Evolutionary conservation across 257 asterid species (phyloP), one percentile per base, ranked within the genome.

Genomic region (Nicotiana noctiflora): DNA sequence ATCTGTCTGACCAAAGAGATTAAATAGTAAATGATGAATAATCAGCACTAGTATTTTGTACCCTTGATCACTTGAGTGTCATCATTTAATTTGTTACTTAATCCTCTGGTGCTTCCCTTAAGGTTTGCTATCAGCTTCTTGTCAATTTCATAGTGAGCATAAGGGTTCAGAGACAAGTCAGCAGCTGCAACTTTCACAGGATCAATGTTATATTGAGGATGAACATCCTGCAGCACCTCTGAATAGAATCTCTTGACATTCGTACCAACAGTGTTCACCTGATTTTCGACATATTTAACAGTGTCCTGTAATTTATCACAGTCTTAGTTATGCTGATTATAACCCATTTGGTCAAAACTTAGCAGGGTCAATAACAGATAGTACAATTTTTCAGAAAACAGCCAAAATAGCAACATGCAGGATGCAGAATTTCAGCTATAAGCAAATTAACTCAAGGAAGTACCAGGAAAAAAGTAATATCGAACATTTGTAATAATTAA

Each of bases 181-280:
- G 84, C 89, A 46, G 91, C 82, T 56, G 91, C 85, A 29, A 84
- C 85, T 83, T 84, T 89, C 78, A 81, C 91, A 3, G 91, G 93
- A 84, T 89, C 90, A 13, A 75, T 79, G 59, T 79, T 75, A 67
- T 90, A 89, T 27, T 85, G 78, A 51, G 92, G 91, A 44, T 81
- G 84, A 82, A 93, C 74, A 88, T 95, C 98, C 83, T 90, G 87
- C 93, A 95, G 83, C 70, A 93, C 89, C 75, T 95, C 97, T 31
- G 93, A 82, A 84, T 85, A 95, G 86, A 95, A 93, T 83, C 86
- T 92, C 91, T 91, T 93, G 57, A 91, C 93, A 53, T 89, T 90
- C 15, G 79, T 86, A 49, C 97, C 91, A 27, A 92, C 97, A 84
- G 90, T 93, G 82, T 95, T 90, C 81, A 85, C 94, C 87, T 89